These are phyloP conservation scores for Baorangia bicolor DNA, from an alignment of 768 basidiomycete genomes.

Conservation along the genomic window DNA sequence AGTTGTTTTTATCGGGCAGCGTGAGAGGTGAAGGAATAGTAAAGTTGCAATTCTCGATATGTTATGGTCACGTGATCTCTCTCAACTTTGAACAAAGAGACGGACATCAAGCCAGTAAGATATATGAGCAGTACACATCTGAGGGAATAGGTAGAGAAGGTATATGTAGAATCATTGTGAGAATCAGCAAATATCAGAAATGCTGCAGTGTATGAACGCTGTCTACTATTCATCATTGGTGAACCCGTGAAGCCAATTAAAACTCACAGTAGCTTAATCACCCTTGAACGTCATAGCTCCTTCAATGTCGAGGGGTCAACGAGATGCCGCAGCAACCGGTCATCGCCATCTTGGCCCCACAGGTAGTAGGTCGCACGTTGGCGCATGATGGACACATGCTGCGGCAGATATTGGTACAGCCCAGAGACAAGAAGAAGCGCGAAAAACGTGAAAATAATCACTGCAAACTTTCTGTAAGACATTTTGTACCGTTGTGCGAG, in stretches of 20 bases:
- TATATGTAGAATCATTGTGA: constrained; percentile 12
- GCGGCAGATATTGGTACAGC: constrained; percentile 57
- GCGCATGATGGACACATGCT: constrained; percentile 54
- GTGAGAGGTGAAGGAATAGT: background rate
- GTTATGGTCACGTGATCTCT: constrained; percentile 1
- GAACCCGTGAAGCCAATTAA: background rate
- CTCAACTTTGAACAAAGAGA: background rate
- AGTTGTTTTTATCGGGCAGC: background rate
- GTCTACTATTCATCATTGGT: constrained; percentile 7
- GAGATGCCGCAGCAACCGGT: constrained; percentile 32
- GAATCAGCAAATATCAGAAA: constrained; percentile 1
- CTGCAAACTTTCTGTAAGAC: constrained; percentile 31
- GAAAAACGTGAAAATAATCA: constrained; percentile 41
- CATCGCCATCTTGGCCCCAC: constrained; percentile 50
- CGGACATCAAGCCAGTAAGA: background rate
- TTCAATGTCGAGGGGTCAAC: constrained; percentile 29
- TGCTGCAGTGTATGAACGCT: constrained; percentile 3
- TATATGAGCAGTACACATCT: constrained; percentile 18
- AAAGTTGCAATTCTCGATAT: background rate
- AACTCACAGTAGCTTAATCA: constrained; percentile 13
- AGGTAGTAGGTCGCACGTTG: constrained; percentile 62
- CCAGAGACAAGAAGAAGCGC: constrained; percentile 50
- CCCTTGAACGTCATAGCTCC: constrained; percentile 23
- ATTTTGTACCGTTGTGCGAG: background rate
- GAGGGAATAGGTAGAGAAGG: constrained; percentile 11